Evolutionary conservation across 2,329 filamentous ascomycete genomes (phyloP).

Genomic region (Scolecobasidium constrictum): DNA sequence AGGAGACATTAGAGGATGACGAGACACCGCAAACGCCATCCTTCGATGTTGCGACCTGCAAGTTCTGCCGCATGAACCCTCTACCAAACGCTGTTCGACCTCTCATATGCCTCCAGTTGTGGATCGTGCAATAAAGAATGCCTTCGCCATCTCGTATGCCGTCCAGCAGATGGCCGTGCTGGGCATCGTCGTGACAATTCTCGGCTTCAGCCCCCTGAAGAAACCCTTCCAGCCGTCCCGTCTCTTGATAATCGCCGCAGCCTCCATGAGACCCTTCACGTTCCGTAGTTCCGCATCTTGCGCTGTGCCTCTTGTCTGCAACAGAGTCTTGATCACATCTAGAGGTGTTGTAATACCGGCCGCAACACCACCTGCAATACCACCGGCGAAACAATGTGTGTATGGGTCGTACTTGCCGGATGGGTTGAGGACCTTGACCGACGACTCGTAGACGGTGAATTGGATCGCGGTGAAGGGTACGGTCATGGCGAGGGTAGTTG

Average conservation of each 20-base stretch:
- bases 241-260: slow-evolving; percentile 69
- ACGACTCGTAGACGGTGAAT: slow-evolving; percentile 94
- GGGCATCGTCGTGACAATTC: slow-evolving; percentile 93
- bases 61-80: too few species aligned
- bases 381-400: slow-evolving; percentile 88
- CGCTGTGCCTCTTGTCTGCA: slow-evolving; percentile 84
- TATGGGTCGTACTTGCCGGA: slow-evolving; percentile 77
- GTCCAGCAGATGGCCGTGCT: slow-evolving; percentile 99
- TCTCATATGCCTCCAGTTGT: too few species aligned
- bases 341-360: slow-evolving; percentile 90
- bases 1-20: too few species aligned
- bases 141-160: slow-evolving; percentile 58
- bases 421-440: slow-evolving; percentile 89
- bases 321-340: slow-evolving; percentile 95
- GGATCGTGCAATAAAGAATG: slow-evolving; percentile 51
- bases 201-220: slow-evolving; percentile 82
- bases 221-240: slow-evolving; percentile 81
- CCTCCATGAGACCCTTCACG: slow-evolving; percentile 72
- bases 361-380: slow-evolving; percentile 83
- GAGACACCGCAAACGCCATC: too few species aligned
- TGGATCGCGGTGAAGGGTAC: slow-evolving; percentile 95
- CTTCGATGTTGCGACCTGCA: too few species aligned
- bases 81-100: too few species aligned
- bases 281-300: slow-evolving; percentile 69
- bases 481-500: slow-evolving; percentile 96